Evolutionary conservation across 1,284 basidiomycete genomes (phyloP), one percentile per base, ranked within the genome.

Genomic region (Tranzscheliella williamsii): DNA sequence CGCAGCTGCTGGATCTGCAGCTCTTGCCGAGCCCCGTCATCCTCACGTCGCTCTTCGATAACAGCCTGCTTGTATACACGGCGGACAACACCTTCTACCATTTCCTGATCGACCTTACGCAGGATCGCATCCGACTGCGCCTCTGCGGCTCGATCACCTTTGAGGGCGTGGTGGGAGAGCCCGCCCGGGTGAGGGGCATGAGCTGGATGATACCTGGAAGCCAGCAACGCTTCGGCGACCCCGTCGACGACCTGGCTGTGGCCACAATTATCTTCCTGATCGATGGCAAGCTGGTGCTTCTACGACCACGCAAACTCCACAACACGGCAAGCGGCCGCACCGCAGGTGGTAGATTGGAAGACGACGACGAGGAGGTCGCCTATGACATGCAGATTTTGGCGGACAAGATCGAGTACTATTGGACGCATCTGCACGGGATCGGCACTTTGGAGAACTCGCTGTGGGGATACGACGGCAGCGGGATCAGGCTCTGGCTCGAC

Each of bases 341-440:
- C 8, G 21, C 18, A 8, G 20, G 35, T 22, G 35, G 35, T 8
- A 40, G 38, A 8, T 36, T 12, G 29, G 67, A 58, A 12, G 51
- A 89, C 0, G 89, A 85, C 7, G 83, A 86, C 48, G 87, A 90
- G 70, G 91, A 96, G 79, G 90, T 96, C 55, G 90, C 89, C 61
- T 99, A 99, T 78, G 94, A 98, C 78, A 87, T 97, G 84, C 94
- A 97, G 72, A 89, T 98, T 33, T 87, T 99, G 22, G 91, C 93
- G 0, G 91, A 96, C 69, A 85, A 87, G 22, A 91, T 98, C 56
- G 94, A 99, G 74, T 92, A 93, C 73, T 98, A 93, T 79, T 99
- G 94, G 94, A 96, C 94, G 33, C 93, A 97, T 80, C 81, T 96
- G 41, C 86, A 88, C 35, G 93, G 92, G 0, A 91, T 96, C 26